phyloP scores from a whole-genome alignment of 129 eudicot genomes.

The Tagetes patula region DNA sequence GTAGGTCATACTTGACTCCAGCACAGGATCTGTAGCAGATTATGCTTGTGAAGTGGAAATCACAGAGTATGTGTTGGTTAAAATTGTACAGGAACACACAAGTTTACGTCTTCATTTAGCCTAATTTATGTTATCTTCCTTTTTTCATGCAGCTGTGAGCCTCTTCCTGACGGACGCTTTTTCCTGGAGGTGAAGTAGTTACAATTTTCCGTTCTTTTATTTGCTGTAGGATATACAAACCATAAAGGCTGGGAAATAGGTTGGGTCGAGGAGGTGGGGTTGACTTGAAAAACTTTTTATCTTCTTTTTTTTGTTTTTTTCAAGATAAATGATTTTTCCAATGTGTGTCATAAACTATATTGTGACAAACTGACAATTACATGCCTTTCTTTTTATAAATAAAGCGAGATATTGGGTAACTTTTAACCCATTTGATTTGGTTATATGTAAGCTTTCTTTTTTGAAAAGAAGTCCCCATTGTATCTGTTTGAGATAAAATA shows the following conservation, averaged over 20 bases:
- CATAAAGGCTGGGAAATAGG: neutral
- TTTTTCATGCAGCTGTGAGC: constrained; percentile 82
- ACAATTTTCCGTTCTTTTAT: neutral
- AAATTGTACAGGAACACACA: neutral
- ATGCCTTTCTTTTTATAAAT: neutral
- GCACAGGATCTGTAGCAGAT: constrained; percentile 82
- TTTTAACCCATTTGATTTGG: neutral
- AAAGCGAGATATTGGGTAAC: neutral
- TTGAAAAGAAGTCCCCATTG: neutral
- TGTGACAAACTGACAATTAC: neutral
- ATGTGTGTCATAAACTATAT: neutral
- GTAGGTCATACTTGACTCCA: constrained; percentile 74
- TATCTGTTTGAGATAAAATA: neutral
- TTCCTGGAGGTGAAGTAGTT: constrained; percentile 66
- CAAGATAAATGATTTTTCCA: neutral
- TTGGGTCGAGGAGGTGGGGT: neutral
- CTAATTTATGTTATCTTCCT: constrained; percentile 1
- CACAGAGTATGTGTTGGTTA: constrained; percentile 63
- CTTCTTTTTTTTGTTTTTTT: neutral
- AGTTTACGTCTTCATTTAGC: neutral
- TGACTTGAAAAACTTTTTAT: neutral
- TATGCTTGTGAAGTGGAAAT: constrained; percentile 96
- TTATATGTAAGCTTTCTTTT: neutral
- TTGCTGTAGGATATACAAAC: neutral
- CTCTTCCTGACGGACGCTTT: constrained; percentile 97